A percentile compares a stretch with the other conserved stretches of the same genome.
These are phyloP conservation scores for Chrysanthemum seticuspe DNA, from an alignment of 129 eudicot species.

Conservation along the genomic window DNA sequence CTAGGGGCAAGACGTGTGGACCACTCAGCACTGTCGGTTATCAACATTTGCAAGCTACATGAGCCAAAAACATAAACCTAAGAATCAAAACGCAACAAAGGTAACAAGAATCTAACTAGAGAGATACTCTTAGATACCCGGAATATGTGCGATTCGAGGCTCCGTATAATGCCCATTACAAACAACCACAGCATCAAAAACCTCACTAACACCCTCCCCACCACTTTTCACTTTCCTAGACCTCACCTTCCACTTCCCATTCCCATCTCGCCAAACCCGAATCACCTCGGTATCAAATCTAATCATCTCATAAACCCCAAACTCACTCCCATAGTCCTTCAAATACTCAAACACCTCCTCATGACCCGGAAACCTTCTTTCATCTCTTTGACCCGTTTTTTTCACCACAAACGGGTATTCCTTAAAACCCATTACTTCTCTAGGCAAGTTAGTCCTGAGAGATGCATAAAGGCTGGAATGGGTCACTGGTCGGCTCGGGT, in stretches of 20 bases:
- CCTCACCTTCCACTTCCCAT: conserved; percentile 63
- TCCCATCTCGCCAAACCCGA: conserved; percentile 45
- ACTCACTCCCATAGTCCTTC: conserved; percentile 61
- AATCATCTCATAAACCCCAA: conserved; percentile 54
- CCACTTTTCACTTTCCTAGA: conserved; percentile 35
- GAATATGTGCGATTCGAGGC: conserved; percentile 77
- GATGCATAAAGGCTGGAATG: conserved; percentile 82
- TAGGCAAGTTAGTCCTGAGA: conserved; percentile 77
- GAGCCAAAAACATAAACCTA: too few relatives aligned
- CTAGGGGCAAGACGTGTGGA: too few relatives aligned
- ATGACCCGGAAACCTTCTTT: conserved; percentile 91
- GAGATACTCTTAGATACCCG: conserved; percentile 40
- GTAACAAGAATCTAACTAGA: too few relatives aligned
- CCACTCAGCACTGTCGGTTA: too few relatives aligned
- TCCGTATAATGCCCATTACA: conserved; percentile 87
- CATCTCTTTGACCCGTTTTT: conserved; percentile 48
- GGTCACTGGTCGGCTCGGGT: conserved; percentile 50
- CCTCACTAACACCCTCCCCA: conserved; percentile 36
- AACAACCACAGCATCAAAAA: conserved; percentile 86
- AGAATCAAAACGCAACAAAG: too few relatives aligned
- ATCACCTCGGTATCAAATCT: conserved; percentile 62
- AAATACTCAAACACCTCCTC: conserved; percentile 75
- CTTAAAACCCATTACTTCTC: conserved; percentile 79
- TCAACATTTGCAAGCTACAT: too few relatives aligned
- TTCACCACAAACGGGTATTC: conserved; percentile 69